Base-by-base conservation (phyloP, 345 rosid genomes). In the Acer negundo region DNA sequence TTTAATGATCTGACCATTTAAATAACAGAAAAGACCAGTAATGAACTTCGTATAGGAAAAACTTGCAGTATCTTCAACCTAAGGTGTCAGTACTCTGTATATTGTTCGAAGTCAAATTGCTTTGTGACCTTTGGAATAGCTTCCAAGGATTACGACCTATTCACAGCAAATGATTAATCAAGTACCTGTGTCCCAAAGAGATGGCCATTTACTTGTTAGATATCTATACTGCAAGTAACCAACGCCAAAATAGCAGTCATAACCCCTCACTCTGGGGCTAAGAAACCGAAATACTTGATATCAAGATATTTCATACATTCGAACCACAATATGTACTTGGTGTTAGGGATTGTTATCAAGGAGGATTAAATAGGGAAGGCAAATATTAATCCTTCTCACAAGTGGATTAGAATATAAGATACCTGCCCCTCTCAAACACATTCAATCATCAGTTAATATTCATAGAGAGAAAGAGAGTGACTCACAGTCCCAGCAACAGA, bases 401-500 rank as follows among this genome's bases (percentile, higher is more conserved):
- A 24, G 35, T 46, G 16, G 15, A 23, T 40, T 19, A 7, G 49
- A n/a, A n/a, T n/a, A n/a, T n/a, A n/a, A n/a, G n/a, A 67, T 22
- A 46, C 68, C 46, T 44, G 17, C 4, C 8, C 24, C 24, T 24
- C 47, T 26, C 22, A 46, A 28, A 7, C 9, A 62, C 26, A 73
- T 24, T n/a, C 56, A 73, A 16, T 24, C 46, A 73, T 62, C 23
- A 62, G 76, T 10, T 46, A 19, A 8, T 1, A 49, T 3, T 24
- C 38, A 42, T n/a, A 31, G 24, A 6, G 70, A 58, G 69, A 49
- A 62, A 72, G 61, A 62, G 70, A 82, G 72, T 76, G 78, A 84
- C 91, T 87, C 85, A 95, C 99, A 40, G 98, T 95, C 85, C 99
- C 99, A 16, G 99, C 99, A 67, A 95, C 97, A 38, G 98, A 95